Evolutionary conservation across 2,329 filamentous ascomycete species (phyloP), one percentile per base, ranked within the genome.

Genomic region (Botrytis byssoidea): DNA sequence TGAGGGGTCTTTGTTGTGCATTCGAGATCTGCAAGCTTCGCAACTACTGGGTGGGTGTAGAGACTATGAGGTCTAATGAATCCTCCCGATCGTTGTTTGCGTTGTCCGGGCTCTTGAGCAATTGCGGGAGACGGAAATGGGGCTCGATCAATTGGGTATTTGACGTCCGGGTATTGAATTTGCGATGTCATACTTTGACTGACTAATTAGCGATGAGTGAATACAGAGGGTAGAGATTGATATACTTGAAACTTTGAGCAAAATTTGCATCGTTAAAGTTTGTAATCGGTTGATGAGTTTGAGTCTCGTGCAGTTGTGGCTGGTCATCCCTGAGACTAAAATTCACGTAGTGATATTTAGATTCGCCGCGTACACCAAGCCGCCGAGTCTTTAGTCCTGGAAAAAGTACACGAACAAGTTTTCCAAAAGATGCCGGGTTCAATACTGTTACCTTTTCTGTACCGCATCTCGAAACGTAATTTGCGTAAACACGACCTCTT

Each of bases 391-490:
- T 95, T 35, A 99, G 91, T 60, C 95, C 95, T 0, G 96, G 95
- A 79, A 98, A 99, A 70, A 99, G 92, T 57, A 99, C 95, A 46
- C 96, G 91, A 48, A 99, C 96, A 61, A 99, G 89, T 83, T 99
- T 99, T 73, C 96, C 96, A 83, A 99, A 99, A 42, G 95, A 98
- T 16, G 96, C 96, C 60, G 96, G 96, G 80, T 99, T 99, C 73
- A 99, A 84, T 16, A 97, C 95, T 0, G 96, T 97, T 57, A 98
- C 97, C 80, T 95, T 90, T 81, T 98, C 95, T 8, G 92, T 97
- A 61, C 93, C 95, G 83, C 96, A 99, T 76, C 93, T 90, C 40
- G 93, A 94, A 66, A 95, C 96, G 82, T 99, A 99, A 81, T 95
- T 95, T 74, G 95, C 94, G 82, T 98, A 99, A 3, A 99, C 96